Base-by-base conservation (phyloP, 805 yeast species). In the Kluyveromyces wickerhamii region DNA sequence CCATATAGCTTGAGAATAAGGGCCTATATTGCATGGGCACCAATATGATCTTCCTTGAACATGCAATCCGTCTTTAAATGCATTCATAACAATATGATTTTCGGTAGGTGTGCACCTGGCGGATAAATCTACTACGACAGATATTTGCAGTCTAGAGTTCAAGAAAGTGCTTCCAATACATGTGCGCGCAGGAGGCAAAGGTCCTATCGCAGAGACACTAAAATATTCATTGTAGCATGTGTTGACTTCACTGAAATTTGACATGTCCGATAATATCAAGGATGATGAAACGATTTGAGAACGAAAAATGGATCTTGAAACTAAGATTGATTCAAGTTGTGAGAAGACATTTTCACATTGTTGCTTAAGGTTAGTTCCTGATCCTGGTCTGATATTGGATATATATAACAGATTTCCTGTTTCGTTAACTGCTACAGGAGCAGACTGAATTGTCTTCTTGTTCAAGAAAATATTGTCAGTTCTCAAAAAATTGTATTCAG, bases 1-100 rank as follows among this genome's bases (percentile, higher is more conserved):
- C 53, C 56, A 57, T 8, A 77, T 74, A 0, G 88, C 72, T 57
- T 92, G 98, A 0, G 98, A 89, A 53, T 92, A 92, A 0, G 98
- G 98, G 0, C 98, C 98, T 29, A 92, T 92, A 46, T 92, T 92
- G 23, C 95, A 89, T 0, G 98, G 98, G 0, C 96, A 97, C 98
- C 98, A 92, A 54, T 83, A 88, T 26, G 96, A 87, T 39, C 88
- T 68, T 1, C 96, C 87, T 48, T 92, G 89, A 7, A 92, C 86
- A 51, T 92, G 97, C 11, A 89, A 62, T 0, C 97, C 96, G 20
- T 60, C 62, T 45, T 80, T 80, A 8, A 44, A 45, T 18, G 29
- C 21, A 53, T 42, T 41, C 7, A 47, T 13, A 2, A 24, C 29
- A 14, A 40, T 24, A 2, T 29, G 21, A 5, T 14, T 12, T 14